Evolutionary conservation across 164 flowering plant species (phyloP).

Genomic region (Piper betle): DNA sequence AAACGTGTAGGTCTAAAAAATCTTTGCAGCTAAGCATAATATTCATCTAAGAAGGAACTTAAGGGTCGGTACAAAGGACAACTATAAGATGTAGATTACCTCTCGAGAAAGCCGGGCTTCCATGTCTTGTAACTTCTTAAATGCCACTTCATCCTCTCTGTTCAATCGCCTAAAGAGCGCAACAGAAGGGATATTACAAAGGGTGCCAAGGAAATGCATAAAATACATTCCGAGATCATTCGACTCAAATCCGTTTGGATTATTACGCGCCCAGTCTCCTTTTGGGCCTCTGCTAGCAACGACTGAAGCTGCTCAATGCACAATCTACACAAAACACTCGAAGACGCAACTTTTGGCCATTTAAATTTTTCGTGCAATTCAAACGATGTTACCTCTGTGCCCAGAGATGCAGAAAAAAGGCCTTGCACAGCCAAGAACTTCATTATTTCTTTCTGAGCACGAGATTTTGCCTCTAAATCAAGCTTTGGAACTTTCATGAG

Average conservation of each 20-base stretch:
- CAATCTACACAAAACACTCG: constrained; percentile 52
- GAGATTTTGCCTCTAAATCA: constrained; percentile 47
- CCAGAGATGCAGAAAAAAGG: constrained; percentile 81
- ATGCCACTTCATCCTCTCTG: constrained; percentile 59
- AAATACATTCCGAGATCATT: constrained; percentile 78
- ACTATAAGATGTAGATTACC: constrained; percentile 35
- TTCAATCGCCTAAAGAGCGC: constrained; percentile 63
- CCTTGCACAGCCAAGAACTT: constrained; percentile 94
- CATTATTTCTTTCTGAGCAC: constrained; percentile 69
- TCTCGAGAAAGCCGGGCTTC: constrained; percentile 55
- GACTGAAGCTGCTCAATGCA: constrained; percentile 85
- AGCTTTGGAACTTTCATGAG: constrained; percentile 54
- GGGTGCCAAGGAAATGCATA: constrained; percentile 59
- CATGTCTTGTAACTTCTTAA: constrained; percentile 58
- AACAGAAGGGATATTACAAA: constrained; percentile 87
- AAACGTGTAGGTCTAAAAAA: not conserved
- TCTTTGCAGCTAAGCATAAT: no score
- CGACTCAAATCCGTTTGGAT: constrained; percentile 32
- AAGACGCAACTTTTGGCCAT: constrained; percentile 81
- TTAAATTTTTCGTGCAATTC: constrained; percentile 81
- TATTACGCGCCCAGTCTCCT: constrained; percentile 31
- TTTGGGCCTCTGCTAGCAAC: constrained; percentile 73
- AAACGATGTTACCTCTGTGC: constrained; percentile 90
- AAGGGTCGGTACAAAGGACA: no score
- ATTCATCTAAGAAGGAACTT: no score